Evolutionary conservation across 495 filamentous ascomycete genomes (phyloP), one percentile per base, ranked within the genome.

Genomic region (Lasiosphaeria miniovina): DNA sequence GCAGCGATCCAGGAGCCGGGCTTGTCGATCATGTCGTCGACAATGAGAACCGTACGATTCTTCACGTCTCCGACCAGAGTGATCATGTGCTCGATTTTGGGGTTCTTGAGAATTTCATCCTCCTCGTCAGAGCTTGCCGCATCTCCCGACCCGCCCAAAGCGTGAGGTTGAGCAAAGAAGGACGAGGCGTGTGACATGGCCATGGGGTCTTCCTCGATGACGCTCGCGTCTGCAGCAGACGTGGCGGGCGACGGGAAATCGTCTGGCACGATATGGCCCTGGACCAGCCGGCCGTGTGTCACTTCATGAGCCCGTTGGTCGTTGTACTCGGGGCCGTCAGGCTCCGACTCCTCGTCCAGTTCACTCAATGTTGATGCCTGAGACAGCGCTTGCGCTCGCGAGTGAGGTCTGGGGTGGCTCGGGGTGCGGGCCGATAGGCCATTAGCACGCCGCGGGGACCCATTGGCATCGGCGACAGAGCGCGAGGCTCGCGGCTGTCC

Each of bases 1-100:
- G 94, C 94, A 8, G 93, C 94, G 65, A 98, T 94, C 94, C 94
- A 98, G 17, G 90, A 95, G 24, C 90, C 91, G 34, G 90, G 86
- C 73, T 96, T 96, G 77, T 98, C 94, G 65, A 98, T 97, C 90
- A 98, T 96, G 74, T 98, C 94, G 77, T 98, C 94, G 52, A 98
- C 88, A 60, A 98, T 89, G 72, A 98, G 88, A 41, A 97, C 94
- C 3, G 90, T 84, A 56, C 87, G 84, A 71, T 88, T 85, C 64
- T 84, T 85, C 55, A 98, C 94, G 62, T 98, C 90, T 59, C 94
- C 94, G 36, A 98, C 95, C 54, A 98, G 79, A 3, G 94, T 98
- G 65, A 98, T 93, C 78, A 91, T 97, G 71, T 90, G 89, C 72
- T 98, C 94, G 41, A 91, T 77, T 59, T 88, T 87, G 14, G 84